Conservation (phyloP, 331 rosid species). For the Saraca asoca region DNA sequence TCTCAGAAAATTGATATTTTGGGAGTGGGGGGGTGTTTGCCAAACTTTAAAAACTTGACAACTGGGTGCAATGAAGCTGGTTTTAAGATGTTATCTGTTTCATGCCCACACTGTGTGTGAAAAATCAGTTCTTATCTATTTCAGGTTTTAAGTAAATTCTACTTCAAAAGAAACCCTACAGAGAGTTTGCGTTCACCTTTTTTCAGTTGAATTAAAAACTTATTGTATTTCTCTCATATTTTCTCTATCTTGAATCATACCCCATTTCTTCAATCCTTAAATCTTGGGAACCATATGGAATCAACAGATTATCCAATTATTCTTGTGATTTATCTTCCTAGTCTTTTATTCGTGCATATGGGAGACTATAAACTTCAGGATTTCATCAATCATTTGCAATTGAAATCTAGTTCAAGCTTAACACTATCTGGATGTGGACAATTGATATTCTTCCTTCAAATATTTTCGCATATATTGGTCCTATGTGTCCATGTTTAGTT, state of each 20-base stretch:
- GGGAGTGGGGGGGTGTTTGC: too few relatives aligned
- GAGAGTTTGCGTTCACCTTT: too few relatives aligned
- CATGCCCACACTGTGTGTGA: too few relatives aligned
- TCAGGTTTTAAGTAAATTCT: too few relatives aligned
- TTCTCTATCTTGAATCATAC: background rate
- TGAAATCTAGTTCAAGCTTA: conserved; percentile 17
- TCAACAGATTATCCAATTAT: background rate
- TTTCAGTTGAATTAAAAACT: too few relatives aligned
- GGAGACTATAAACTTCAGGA: background rate
- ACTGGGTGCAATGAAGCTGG: too few relatives aligned
- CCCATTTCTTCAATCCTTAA: background rate
- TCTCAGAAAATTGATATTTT: background rate
- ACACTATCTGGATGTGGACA: background rate
- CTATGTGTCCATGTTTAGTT: conserved; percentile 14
- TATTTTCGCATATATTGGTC: conserved; percentile 12
- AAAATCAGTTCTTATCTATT: too few relatives aligned
- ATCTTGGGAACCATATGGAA: background rate
- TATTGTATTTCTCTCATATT: too few relatives aligned
- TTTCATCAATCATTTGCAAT: background rate
- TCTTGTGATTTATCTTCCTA: background rate
- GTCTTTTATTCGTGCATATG: background rate
- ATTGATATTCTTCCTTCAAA: conserved; percentile 4
- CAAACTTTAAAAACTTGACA: too few relatives aligned
- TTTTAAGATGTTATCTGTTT: too few relatives aligned
- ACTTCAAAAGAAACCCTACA: too few relatives aligned